These are phyloP conservation scores for Taphrina wiesneri DNA, from an alignment of 1,139 yeast genomes.

Conservation along the genomic window DNA sequence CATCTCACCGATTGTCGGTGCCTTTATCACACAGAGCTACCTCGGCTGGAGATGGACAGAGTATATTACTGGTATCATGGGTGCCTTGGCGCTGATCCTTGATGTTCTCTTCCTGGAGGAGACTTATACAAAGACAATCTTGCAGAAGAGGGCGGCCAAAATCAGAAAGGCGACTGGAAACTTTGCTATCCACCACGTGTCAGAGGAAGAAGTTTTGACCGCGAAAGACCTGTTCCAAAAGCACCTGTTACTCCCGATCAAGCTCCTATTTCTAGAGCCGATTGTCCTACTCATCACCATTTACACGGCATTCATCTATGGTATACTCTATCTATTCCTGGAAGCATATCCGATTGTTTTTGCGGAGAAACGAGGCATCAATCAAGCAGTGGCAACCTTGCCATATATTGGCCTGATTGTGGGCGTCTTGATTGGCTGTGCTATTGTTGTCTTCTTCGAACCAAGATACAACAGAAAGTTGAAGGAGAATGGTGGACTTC, in stretches of 20 bases:
- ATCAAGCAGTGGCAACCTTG: conserved; percentile 70
- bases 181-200: conserved; percentile 9
- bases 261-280: conserved; percentile 30
- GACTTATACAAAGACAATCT: conserved; percentile 83
- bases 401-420: conserved; percentile 74
- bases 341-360: conserved; percentile 69
- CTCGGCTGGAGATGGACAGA: conserved; percentile 61
- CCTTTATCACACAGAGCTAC: conserved; percentile 67
- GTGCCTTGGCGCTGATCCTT: conserved; percentile 59
- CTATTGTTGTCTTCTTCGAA: conserved; percentile 46
- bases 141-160: conserved; percentile 67
- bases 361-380: conserved; percentile 67
- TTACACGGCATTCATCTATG: conserved; percentile 57
- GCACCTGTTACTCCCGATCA: conserved; percentile 27
- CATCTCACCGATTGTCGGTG: conserved; percentile 76
- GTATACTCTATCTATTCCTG: conserved; percentile 68
- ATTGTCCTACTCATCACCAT: conserved; percentile 40
- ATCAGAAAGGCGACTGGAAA: conserved; percentile 44
- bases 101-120: conserved; percentile 66
- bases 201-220: conserved; percentile 31
- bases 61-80: conserved; percentile 56
- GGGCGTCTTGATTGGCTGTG: conserved; percentile 57
- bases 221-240: conserved; percentile 18
- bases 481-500: conserved; percentile 46
- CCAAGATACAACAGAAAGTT: conserved; percentile 52